These are phyloP conservation scores for Hirsutella minnesotensis DNA, from an alignment of 2,329 filamentous ascomycete species.

Conservation along the genomic window DNA sequence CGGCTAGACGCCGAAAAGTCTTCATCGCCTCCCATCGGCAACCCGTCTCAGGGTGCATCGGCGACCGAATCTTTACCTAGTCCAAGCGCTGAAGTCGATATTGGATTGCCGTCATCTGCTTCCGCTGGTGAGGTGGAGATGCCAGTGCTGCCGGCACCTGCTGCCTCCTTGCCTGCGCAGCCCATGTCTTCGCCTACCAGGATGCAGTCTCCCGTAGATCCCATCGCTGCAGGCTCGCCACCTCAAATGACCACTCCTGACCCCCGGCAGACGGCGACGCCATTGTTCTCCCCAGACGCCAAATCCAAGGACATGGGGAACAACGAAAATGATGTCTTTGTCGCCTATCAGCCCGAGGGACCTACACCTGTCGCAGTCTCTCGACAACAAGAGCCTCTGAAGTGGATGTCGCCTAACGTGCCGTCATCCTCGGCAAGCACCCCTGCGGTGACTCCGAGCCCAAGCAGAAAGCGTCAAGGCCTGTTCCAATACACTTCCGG, in stretches of 20 bases:
- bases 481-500: conserved; percentile 28
- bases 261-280: conserved; percentile 10
- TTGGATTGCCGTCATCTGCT: not conserved
- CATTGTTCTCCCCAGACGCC: conserved; percentile 18
- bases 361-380: conserved; percentile 26
- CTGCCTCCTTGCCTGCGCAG: conserved; percentile 9
- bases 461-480: conserved; percentile 20
- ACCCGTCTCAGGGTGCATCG: not conserved
- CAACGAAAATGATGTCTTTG: conserved; percentile 29
- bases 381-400: conserved; percentile 28
- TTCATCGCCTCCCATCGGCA: not conserved
- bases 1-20: conserved; percentile 12
- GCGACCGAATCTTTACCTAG: not conserved
- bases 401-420: conserved; percentile 40
- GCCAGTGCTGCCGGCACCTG: not conserved
- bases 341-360: conserved; percentile 45
- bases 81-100: not conserved
- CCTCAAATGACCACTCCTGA: conserved; percentile 11
- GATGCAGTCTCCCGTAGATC: conserved; percentile 8
- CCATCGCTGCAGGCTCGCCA: conserved; percentile 11
- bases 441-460: conserved; percentile 20
- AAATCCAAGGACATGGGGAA: conserved; percentile 13
- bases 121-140: too few species aligned
- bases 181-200: conserved; percentile 11
- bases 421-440: conserved; percentile 21